Evolutionary conservation across 1,139 yeast species (phyloP).

Genomic region (Geotrichum siamense): DNA sequence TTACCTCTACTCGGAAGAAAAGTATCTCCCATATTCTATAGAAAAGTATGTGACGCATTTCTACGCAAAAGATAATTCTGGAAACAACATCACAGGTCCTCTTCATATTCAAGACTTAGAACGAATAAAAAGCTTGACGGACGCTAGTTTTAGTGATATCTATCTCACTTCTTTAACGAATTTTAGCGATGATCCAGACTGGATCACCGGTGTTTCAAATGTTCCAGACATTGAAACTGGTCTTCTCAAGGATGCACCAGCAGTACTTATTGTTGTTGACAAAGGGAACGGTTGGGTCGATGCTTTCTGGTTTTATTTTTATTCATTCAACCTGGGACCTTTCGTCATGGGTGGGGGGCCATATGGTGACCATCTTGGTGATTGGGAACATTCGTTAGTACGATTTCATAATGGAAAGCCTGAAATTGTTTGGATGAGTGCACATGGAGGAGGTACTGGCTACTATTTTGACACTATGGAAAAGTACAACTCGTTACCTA

Average conservation of each 20-base stretch:
- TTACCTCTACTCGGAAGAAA: constrained; percentile 82
- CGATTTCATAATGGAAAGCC: constrained; percentile 79
- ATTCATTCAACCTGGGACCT: constrained; percentile 90
- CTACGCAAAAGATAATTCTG: constrained; percentile 27
- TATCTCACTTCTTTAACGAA: constrained; percentile 63
- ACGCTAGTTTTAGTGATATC: constrained; percentile 30
- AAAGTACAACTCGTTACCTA: constrained; percentile 34
- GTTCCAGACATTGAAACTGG: constrained; percentile 70
- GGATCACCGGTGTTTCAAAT: constrained; percentile 72
- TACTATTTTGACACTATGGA: constrained; percentile 70
- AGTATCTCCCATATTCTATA: constrained; percentile 77
- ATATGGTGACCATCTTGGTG: constrained; percentile 94
- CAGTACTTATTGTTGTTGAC: constrained; percentile 73
- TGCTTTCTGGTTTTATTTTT: constrained; percentile 93
- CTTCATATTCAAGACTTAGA: constrained; percentile 23
- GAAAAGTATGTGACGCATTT: constrained; percentile 62
- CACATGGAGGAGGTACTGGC: constrained; percentile 97
- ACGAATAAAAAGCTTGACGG: constrained; percentile 14
- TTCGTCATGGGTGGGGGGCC: constrained; percentile 98
- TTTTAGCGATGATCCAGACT: constrained; percentile 68
- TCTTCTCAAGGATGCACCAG: constrained; percentile 66
- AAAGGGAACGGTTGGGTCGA: constrained; percentile 92
- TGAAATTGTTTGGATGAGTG: constrained; percentile 94
- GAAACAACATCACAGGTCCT: constrained; percentile 26
- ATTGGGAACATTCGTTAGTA: constrained; percentile 94